phyloP scores from a whole-genome alignment of 2,329 filamentous ascomycete genomes.

The Exophiala viscosa region DNA sequence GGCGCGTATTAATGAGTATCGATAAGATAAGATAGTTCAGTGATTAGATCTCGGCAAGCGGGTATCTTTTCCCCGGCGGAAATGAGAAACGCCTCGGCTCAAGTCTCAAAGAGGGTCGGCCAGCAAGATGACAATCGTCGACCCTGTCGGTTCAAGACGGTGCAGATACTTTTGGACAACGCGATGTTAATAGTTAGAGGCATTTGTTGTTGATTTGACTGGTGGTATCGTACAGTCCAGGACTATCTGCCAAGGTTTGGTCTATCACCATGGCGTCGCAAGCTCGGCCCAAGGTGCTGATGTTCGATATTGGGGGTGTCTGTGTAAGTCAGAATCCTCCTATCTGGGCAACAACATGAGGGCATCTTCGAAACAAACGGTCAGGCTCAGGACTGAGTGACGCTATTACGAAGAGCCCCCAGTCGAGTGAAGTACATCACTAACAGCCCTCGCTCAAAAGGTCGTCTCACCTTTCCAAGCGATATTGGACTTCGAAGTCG shows the following conservation, averaged over 20 bases:
- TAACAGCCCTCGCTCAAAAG: constrained; percentile 45
- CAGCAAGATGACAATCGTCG: no score
- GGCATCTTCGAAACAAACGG: no score
- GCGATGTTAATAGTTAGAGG: background rate
- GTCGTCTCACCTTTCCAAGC: constrained; percentile 88
- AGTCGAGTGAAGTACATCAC: background rate
- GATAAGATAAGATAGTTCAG: background rate
- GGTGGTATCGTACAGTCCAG: background rate
- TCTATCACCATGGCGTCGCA: constrained; percentile 12
- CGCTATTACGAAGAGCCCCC: no score
- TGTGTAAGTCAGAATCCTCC: constrained; percentile 71
- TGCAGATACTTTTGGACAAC: no score
- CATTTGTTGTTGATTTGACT: background rate
- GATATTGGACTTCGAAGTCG: constrained; percentile 83
- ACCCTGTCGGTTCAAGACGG: no score
- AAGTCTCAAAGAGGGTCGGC: background rate
- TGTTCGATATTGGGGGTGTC: constrained; percentile 96
- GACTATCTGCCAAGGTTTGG: background rate
- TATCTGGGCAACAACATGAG: background rate
- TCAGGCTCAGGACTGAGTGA: no score
- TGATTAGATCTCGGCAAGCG: background rate
- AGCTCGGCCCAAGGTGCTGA: constrained; percentile 62
- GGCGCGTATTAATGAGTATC: background rate
- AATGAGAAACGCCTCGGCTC: background rate
- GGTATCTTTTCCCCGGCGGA: background rate